A percentile compares a stretch with the other conserved stretches of the same genome.
These are phyloP conservation scores for Phyllosticta paracitricarpa DNA, from an alignment of 2,329 filamentous ascomycete species.

Conservation along the genomic window DNA sequence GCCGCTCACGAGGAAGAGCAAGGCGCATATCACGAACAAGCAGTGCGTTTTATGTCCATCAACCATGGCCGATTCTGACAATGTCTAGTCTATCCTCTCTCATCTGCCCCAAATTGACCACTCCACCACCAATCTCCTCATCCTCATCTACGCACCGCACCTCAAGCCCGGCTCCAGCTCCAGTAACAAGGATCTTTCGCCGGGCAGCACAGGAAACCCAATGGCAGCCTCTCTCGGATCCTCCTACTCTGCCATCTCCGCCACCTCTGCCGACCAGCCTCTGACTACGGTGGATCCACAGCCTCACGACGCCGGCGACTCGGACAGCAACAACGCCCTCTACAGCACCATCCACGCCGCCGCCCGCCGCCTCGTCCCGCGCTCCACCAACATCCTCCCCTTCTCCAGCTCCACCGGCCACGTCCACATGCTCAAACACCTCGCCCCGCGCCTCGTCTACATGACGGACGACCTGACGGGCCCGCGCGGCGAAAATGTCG, in stretches of 20 bases:
- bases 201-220: slow-evolving; percentile 18
- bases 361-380: slow-evolving; percentile 68
- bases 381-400: slow-evolving; percentile 76
- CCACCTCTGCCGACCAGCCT: slow-evolving; percentile 52
- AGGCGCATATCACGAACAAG: slow-evolving; percentile 6
- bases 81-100: slow-evolving; percentile 57
- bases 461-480: slow-evolving; percentile 78
- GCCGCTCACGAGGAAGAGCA: slow-evolving; percentile 19
- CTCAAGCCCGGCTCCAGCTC: slow-evolving; percentile 43
- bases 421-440: slow-evolving; percentile 74
- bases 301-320: slow-evolving; percentile 32
- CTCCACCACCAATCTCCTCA: slow-evolving; percentile 64
- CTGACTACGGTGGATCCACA: slow-evolving; percentile 31
- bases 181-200: slow-evolving; percentile 31
- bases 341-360: slow-evolving; percentile 76
- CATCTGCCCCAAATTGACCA: slow-evolving; percentile 74
- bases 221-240: slow-evolving; percentile 56
- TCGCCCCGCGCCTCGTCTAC: slow-evolving; percentile 79
- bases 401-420: slow-evolving; percentile 79
- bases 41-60: slow-evolving; percentile 45
- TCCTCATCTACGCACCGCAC: slow-evolving; percentile 79
- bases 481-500: slow-evolving; percentile 60
- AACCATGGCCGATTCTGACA: slow-evolving; percentile 15
- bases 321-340: slow-evolving; percentile 35
- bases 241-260: slow-evolving; percentile 77